Base-by-base conservation (phyloP, 164 flowering plant genomes). In the Pachysandra terminalis region DNA sequence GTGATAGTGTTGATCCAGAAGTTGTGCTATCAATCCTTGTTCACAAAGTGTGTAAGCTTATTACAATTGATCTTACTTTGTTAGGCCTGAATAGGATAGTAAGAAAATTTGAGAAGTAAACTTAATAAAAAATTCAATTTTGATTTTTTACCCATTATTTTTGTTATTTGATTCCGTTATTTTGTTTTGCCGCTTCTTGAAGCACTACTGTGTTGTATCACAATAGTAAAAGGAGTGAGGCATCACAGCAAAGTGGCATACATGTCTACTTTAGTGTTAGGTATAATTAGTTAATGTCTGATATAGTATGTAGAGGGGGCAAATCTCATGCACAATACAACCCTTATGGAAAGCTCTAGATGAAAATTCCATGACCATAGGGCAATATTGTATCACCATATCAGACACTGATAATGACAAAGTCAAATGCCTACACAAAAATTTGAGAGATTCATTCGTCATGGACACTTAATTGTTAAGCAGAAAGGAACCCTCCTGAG, bases 1-100 rank as follows among this genome's bases (percentile, higher is more conserved):
- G 90, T 74, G 97, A 96, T 72, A 85, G 83, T 81, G 97, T 92
- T 70, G 97, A 93, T 80, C 74, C 97, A 72, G 98, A 96, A 81
- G 98, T 86, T 68, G 88, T 93, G 71, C 79, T 96, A 48, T 87
- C 96, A n/a, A 74, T 96, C 66, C 98, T 96, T 72, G 93, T 90
- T 81, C 98, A 96, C 79, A 91, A 96, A 93, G 99, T 93, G 69
- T 51, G 32, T 72, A 45, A 10, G 17, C 14, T 66, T 49, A 23
- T 54, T 61, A 56, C 59, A 22, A 9, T 12, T 37, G 22, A 26
- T 26, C 14, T 52, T 58, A 14, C 25, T n/a, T 22, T 5, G 4
- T 45, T 13, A 1, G 13, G 5, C 22, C 13, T 9, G 12, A 40
- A 32, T 15, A 55, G n/a, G n/a, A 13, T 5, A 45, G 3, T 9